Evolutionary conservation across 208 protist species (phyloP).

Genomic region (Leishmania martiniquensis): DNA sequence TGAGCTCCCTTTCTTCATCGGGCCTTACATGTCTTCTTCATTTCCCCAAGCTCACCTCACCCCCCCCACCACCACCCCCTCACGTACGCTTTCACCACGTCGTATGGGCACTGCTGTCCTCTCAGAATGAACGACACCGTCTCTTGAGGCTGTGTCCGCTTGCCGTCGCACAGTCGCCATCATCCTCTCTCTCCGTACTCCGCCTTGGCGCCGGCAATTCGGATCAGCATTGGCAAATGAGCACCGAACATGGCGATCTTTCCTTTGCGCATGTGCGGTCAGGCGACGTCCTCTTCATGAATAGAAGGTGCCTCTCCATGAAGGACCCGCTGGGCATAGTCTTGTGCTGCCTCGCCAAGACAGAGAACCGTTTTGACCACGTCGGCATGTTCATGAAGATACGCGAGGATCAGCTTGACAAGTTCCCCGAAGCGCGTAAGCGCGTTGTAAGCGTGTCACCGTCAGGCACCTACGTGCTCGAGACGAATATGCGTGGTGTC

Average conservation of each 20-base stretch:
- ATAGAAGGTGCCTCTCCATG: constrained; percentile 77
- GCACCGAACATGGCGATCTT: background rate
- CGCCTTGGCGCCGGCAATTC: background rate
- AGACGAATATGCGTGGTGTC: constrained; percentile 79
- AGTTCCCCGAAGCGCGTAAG: constrained; percentile 35
- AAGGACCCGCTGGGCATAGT: constrained; percentile 62
- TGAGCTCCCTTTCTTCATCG: background rate
- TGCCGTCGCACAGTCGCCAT: background rate
- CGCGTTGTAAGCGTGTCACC: constrained; percentile 50
- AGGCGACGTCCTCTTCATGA: constrained; percentile 87
- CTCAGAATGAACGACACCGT: background rate
- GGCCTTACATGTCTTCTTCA: background rate
- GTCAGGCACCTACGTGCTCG: constrained; percentile 78
- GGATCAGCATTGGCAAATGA: background rate
- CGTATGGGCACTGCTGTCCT: background rate
- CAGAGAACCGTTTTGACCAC: constrained; percentile 81
- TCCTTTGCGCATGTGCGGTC: constrained; percentile 30
- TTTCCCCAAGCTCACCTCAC: background rate
- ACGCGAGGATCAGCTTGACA: constrained; percentile 33
- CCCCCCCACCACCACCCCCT: background rate
- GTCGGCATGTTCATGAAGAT: constrained; percentile 82
- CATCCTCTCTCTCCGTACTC: background rate
- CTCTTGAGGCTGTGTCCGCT: background rate
- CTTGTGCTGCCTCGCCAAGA: constrained; percentile 79
- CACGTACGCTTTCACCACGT: background rate